These are phyloP conservation scores for Gleditsia sinensis DNA, from an alignment of 306 rosid genomes.

Conservation along the genomic window DNA sequence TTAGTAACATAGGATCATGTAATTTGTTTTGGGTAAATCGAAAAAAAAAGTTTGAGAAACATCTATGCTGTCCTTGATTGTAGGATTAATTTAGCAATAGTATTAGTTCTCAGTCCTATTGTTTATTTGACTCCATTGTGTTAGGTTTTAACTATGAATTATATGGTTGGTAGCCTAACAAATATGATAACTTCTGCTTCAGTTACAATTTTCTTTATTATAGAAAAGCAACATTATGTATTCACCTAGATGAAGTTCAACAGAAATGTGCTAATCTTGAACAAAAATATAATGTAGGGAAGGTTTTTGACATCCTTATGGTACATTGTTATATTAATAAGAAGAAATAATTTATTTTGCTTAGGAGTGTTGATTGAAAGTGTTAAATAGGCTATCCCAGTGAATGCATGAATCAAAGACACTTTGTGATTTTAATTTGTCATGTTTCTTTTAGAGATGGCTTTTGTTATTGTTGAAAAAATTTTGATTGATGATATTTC, in stretches of 20 bases:
- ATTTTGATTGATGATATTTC: no score
- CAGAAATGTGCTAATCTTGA: constrained; percentile 80
- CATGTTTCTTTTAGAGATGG: no score
- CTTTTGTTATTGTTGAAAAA: no score
- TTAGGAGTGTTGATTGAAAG: no score
- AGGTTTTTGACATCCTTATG: constrained; percentile 91
- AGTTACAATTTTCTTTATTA: constrained; percentile 79
- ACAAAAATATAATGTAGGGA: constrained; percentile 84
- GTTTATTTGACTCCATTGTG: constrained; percentile 37
- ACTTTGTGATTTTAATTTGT: no score
- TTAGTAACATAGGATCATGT: not conserved
- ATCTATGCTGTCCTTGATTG: not conserved
- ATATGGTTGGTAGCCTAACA: constrained; percentile 83
- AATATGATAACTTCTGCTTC: constrained; percentile 76
- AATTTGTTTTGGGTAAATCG: constrained; percentile 2
- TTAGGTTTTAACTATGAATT: constrained; percentile 89
- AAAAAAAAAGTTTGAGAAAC: not conserved
- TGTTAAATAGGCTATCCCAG: no score
- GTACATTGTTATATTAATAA: constrained; percentile 41
- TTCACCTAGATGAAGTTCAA: constrained; percentile 96
- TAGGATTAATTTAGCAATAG: not conserved
- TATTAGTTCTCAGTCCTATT: constrained; percentile 17
- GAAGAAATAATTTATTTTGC: constrained; percentile 15
- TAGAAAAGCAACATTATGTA: constrained; percentile 70
- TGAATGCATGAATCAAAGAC: no score